Evolutionary conservation across 352 stramenopile genomes (phyloP).

Genomic region (Globisporangium heterothallicum): DNA sequence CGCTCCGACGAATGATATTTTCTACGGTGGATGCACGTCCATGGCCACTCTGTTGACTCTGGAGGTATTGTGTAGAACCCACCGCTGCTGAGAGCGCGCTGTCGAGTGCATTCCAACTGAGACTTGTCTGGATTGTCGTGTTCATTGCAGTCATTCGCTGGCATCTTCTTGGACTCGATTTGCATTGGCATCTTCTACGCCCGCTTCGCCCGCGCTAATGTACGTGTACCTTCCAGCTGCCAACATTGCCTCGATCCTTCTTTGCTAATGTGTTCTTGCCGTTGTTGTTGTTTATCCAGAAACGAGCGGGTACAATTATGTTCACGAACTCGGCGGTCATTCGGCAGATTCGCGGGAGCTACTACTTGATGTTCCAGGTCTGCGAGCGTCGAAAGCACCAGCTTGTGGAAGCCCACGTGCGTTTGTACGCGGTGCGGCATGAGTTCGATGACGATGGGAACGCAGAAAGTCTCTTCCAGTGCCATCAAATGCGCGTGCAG

Average conservation of each 20-base stretch:
- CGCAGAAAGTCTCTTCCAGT: slow-evolving; percentile 65
- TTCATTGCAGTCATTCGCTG: slow-evolving; percentile 58
- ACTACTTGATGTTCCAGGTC: slow-evolving; percentile 90
- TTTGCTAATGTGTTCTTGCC: not conserved
- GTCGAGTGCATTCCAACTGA: too few species aligned
- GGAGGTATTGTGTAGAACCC: too few species aligned
- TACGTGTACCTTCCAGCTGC: slow-evolving; percentile 18
- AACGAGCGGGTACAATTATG: slow-evolving; percentile 84
- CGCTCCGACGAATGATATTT: slow-evolving; percentile 84
- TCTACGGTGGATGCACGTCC: slow-evolving; percentile 77
- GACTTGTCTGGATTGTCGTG: not conserved
- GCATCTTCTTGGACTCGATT: slow-evolving; percentile 83
- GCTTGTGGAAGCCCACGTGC: slow-evolving; percentile 80
- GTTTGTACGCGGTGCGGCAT: slow-evolving; percentile 78
- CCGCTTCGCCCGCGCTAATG: slow-evolving; percentile 72
- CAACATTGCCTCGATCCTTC: not conserved
- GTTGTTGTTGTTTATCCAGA: slow-evolving; percentile 21
- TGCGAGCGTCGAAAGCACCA: slow-evolving; percentile 88
- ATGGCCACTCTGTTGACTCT: slow-evolving; percentile 76
- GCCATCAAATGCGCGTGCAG: slow-evolving; percentile 84
- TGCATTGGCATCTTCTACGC: slow-evolving; percentile 87
- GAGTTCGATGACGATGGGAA: slow-evolving; percentile 45
- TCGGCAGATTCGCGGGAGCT: slow-evolving; percentile 85
- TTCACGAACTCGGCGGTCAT: slow-evolving; percentile 84
- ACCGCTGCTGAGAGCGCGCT: too few species aligned